phyloP scores from a whole-genome alignment of 148 eudicot species.

The Salicornia ramosissima region DNA sequence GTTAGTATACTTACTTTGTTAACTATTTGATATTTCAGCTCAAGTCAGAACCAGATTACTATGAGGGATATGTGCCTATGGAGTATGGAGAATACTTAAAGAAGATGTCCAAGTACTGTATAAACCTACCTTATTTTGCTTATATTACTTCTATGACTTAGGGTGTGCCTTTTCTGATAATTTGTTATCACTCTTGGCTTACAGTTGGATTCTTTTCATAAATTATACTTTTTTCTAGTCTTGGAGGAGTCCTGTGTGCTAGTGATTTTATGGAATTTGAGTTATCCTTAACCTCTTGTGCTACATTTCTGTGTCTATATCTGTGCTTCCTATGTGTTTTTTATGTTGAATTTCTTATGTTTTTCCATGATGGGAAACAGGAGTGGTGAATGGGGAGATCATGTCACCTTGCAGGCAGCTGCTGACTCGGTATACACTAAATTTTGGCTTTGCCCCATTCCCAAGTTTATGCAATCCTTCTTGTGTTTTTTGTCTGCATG shows the following conservation, averaged over 20 bases:
- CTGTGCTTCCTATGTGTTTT: too few species aligned
- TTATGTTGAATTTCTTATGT: not conserved
- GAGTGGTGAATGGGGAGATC: conserved; percentile 73
- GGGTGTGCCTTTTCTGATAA: too few species aligned
- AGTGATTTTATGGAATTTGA: not conserved
- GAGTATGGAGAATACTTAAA: conserved; percentile 74
- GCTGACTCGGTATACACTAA: conserved; percentile 33
- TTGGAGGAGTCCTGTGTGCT: not conserved
- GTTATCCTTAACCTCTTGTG: not conserved
- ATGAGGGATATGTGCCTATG: conserved; percentile 96
- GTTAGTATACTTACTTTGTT: not conserved
- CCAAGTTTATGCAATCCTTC: not conserved
- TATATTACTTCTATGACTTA: not conserved
- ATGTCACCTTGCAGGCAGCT: conserved; percentile 47
- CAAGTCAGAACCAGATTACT: conserved; percentile 58
- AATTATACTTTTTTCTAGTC: not conserved
- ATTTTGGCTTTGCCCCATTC: not conserved
- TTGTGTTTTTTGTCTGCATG: not conserved
- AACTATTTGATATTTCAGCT: conserved; percentile 46
- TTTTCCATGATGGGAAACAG: conserved; percentile 33
- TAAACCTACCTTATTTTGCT: conserved; percentile 14
- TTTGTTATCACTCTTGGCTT: not conserved
- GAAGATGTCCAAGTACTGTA: conserved; percentile 69
- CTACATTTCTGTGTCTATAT: not conserved
- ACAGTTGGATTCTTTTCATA: not conserved